A percentile compares a stretch with the other conserved stretches of the same genome.
Evolutionary conservation across 208 protist genomes (phyloP).

Genomic region (Entamoeba histolytica): DNA sequence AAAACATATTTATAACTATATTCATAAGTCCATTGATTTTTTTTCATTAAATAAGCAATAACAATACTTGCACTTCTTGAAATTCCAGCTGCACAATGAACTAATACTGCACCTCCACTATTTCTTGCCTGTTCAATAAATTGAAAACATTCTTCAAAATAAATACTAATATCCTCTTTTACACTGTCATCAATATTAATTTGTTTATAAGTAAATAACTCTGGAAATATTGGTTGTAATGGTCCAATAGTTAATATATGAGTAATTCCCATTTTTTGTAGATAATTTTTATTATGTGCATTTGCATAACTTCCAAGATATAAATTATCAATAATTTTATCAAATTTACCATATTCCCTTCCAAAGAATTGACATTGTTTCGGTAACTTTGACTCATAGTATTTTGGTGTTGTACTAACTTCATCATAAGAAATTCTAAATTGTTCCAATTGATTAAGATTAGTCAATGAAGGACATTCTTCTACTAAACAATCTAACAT

Average conservation of each 20-base stretch:
- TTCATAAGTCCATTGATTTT: background rate
- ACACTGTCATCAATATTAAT: background rate
- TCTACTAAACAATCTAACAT: background rate
- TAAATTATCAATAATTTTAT: background rate
- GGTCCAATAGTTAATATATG: background rate
- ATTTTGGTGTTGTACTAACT: background rate
- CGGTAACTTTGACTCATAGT: background rate
- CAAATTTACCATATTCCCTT: background rate
- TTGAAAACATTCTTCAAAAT: background rate
- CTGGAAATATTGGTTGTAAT: background rate
- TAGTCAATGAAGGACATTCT: background rate
- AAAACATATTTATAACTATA: background rate
- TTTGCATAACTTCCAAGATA: background rate
- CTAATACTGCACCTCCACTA: background rate
- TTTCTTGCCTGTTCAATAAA: background rate
- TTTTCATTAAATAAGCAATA: background rate
- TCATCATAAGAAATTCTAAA: background rate
- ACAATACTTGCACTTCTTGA: background rate
- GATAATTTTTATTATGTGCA: background rate
- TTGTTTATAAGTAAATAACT: background rate
- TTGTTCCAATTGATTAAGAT: background rate
- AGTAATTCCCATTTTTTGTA: background rate
- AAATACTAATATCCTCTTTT: background rate
- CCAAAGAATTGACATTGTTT: background rate
- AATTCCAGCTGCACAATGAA: background rate